These are phyloP conservation scores for Apium graveolens DNA, from an alignment of 129 eudicot genomes.

Conservation along the genomic window DNA sequence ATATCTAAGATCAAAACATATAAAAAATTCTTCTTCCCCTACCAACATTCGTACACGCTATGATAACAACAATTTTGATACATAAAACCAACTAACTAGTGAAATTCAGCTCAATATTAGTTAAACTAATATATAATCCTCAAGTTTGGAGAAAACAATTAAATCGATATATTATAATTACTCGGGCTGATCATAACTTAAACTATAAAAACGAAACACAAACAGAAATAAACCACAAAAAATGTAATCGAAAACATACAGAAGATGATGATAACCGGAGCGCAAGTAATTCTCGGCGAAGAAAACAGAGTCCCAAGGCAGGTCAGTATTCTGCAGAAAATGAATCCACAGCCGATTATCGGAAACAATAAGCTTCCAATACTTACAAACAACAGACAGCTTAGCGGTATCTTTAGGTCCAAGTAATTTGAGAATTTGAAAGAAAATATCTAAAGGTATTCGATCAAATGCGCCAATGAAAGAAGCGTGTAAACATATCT, in stretches of 20 bases:
- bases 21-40: background rate
- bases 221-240: background rate
- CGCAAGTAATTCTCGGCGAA: conserved; percentile 71
- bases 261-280: conserved; percentile 53
- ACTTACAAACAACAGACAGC: conserved; percentile 52
- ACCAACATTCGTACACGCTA: background rate
- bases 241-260: conserved; percentile 26
- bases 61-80: background rate
- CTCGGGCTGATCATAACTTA: too few relatives aligned
- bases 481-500: conserved; percentile 14
- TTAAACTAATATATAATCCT: too few relatives aligned
- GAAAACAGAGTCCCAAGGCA: conserved; percentile 67
- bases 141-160: background rate
- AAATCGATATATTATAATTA: too few relatives aligned
- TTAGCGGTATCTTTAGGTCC: conserved; percentile 78
- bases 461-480: conserved; percentile 72
- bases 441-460: conserved; percentile 55
- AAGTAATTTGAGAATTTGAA: conserved; percentile 47
- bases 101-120: background rate
- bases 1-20: too few relatives aligned
- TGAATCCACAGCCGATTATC: conserved; percentile 70
- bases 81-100: background rate
- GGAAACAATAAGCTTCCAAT: conserved; percentile 57
- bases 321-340: conserved; percentile 47
- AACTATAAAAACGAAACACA: background rate